Percentiles rank a stretch among this genome's conserved stretches.
phyloP scores from a whole-genome alignment of 345 rosid species.

The Hypericum perforatum region DNA sequence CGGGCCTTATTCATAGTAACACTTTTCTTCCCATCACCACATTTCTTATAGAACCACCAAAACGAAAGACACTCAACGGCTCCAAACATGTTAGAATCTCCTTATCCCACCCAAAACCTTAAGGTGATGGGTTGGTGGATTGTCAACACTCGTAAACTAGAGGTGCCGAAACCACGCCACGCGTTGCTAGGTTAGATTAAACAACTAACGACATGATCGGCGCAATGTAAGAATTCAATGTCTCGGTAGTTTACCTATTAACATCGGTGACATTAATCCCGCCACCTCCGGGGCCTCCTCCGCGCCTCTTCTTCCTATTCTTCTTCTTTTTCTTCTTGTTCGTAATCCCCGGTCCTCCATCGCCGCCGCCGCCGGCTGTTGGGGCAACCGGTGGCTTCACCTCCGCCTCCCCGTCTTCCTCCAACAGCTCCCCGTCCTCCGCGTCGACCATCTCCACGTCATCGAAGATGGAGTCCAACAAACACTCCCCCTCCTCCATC shows the following conservation, averaged over 20 bases:
- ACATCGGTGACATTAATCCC: conserved; percentile 39
- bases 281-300: conserved; percentile 25
- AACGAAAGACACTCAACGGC: no score
- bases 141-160: no score
- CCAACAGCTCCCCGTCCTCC: conserved; percentile 75
- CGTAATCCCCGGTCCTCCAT: conserved; percentile 21
- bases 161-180: neutral
- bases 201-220: neutral
- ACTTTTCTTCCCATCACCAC: no score
- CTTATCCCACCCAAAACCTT: no score
- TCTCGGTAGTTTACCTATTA: conserved; percentile 33
- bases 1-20: no score
- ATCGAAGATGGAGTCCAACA: conserved; percentile 8
- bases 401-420: conserved; percentile 1
- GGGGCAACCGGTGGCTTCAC: conserved; percentile 11
- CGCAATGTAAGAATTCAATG: neutral
- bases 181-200: neutral
- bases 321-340: conserved; percentile 44
- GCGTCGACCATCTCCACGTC: conserved; percentile 78
- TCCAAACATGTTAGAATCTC: no score
- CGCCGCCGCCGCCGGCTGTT: conserved; percentile 15
- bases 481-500: no score
- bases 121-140: no score
- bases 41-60: no score
- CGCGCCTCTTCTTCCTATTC: conserved; percentile 16